Percentiles rank a stretch among this genome's conserved stretches.
phyloP scores from a whole-genome alignment of 1,284 basidiomycete genomes.

The Rhodotorula sp. region DNA sequence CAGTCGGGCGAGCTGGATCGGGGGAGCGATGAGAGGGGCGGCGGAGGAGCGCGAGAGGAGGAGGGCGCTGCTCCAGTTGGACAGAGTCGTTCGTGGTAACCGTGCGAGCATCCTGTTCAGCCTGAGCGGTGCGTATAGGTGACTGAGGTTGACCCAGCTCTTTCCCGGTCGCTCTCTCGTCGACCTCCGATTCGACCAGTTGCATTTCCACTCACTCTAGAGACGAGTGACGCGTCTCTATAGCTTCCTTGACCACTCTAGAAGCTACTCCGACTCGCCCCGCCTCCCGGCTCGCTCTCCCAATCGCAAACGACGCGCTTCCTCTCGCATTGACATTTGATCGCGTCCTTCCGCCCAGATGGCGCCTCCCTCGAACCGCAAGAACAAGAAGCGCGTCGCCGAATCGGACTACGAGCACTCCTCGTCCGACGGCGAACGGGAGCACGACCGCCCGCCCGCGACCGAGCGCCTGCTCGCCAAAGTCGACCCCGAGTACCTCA shows the following conservation, averaged over 20 bases:
- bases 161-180: too few relatives aligned
- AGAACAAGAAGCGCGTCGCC: not conserved
- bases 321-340: too few relatives aligned
- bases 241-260: too few relatives aligned
- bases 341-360: not conserved
- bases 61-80: not conserved
- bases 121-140: not conserved
- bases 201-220: too few relatives aligned
- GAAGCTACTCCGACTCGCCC: not conserved
- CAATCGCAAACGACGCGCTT: not conserved
- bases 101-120: not conserved
- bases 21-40: not conserved
- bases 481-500: constrained; percentile 32
- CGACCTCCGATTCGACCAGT: too few relatives aligned
- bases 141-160: too few relatives aligned
- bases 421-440: not conserved
- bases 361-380: not conserved
- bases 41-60: not conserved
- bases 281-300: not conserved
- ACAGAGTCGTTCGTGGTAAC: not conserved
- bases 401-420: constrained; percentile 12
- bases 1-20: not conserved
- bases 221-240: too few relatives aligned
- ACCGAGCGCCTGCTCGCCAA: constrained; percentile 22
- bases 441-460: not conserved